Evolutionary conservation across 331 rosid genomes (phyloP), one percentile per base, ranked within the genome.

Genomic region (Cydonia oblonga): DNA sequence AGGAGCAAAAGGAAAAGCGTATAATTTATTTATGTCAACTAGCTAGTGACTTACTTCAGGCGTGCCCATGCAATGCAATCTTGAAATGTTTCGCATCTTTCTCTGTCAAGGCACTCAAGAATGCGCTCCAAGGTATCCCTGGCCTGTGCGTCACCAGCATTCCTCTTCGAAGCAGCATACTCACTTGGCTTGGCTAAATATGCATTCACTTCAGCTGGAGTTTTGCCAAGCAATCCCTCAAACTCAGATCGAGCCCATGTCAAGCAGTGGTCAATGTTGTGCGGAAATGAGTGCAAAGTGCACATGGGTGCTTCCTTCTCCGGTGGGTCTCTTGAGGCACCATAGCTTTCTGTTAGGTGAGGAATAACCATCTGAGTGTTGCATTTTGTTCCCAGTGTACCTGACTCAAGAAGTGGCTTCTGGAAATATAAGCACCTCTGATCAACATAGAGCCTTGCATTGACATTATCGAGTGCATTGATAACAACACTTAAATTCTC

Each of bases 231-330:
- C 84, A 91, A 84, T 52, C 98, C 98, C 87, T 95, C 98, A 74
- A 95, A 95, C 80, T 95, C 98, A 18, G 98, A 95, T 75, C 98
- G 91, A 68, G 97, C 98, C 98, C 98, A 95, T 42, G 98, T 95
- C 89, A 95, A 81, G 86, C 98, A 95, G 76, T 95, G 98, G 54
- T 95, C 97, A 73, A 95, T 95, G 78, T 91, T 95, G 87, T 95
- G 97, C 0, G 98, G 98, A 79, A 95, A 95, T 4, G 98, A 95
- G 85, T 95, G 98, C 59, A 95, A 90, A 24, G 97, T 95, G 87
- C 98, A 95, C 98, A 95, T 95, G 9, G 98, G 98, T 2, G 98
- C 97, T 81, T 95, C 93, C 82, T 89, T 95, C 88, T 95, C 97
- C 56, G 98, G 98, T 53, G 96, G 98, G 79, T 95, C 98, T 81